phyloP scores from a whole-genome alignment of 2,329 filamentous ascomycete genomes.

The Ascochyta pisi region DNA sequence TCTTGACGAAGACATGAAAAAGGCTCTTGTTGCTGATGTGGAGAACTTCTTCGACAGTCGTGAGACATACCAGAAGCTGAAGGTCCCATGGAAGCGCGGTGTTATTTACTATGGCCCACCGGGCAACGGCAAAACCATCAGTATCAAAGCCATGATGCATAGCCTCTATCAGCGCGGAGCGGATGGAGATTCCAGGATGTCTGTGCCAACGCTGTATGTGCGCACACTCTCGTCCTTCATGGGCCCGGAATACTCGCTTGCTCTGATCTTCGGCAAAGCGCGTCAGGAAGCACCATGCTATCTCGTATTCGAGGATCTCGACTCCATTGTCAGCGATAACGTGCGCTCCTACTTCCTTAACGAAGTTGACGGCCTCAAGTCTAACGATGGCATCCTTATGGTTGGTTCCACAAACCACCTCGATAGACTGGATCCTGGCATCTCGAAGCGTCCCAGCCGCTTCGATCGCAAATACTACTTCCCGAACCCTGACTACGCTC shows the following conservation, averaged over 20 bases:
- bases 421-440: conserved; percentile 71
- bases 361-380: conserved; percentile 72
- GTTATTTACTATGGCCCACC: conserved; percentile 72
- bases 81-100: conserved; percentile 75
- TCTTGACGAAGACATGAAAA: conserved; percentile 69
- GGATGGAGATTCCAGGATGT: conserved; percentile 36
- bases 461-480: conserved; percentile 59
- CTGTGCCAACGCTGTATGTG: conserved; percentile 64
- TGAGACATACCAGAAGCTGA: conserved; percentile 65
- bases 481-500: conserved; percentile 47
- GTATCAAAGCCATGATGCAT: conserved; percentile 74
- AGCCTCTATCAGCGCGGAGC: conserved; percentile 61
- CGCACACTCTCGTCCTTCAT: conserved; percentile 53
- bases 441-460: conserved; percentile 55
- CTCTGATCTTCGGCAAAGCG: conserved; percentile 57
- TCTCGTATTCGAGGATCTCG: conserved; percentile 75
- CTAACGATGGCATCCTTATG: conserved; percentile 75
- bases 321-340: conserved; percentile 66
- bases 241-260: conserved; percentile 62
- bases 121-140: conserved; percentile 72
- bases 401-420: conserved; percentile 70
- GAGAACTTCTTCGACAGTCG: conserved; percentile 68
- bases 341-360: conserved; percentile 75
- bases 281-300: conserved; percentile 70
- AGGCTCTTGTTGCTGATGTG: conserved; percentile 68